Evolutionary conservation across 345 rosid genomes (phyloP), one percentile per base, ranked within the genome.

Genomic region (Noccaea caerulescens): DNA sequence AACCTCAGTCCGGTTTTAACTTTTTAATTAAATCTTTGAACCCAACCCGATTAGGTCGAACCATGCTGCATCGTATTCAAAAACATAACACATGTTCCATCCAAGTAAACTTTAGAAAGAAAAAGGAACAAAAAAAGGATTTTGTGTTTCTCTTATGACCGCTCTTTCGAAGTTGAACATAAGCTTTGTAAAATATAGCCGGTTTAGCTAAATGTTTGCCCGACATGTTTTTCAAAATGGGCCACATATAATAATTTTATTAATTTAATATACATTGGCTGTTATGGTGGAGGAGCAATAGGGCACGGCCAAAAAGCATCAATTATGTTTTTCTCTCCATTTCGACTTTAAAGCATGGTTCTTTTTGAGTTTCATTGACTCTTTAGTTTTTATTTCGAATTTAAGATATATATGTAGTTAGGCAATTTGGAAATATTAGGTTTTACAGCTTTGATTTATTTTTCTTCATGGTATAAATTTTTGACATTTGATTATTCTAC

Each of bases 161-260:
- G 16, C 39, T 44, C 66, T 25, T 12, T 32, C 7, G 3, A 43
- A 43, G 13, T 7, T 52, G 30, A 53, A 53, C 68, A 62, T 45
- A 36, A 62, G 51, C 51, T 16, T 23, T 4, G 41, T 27, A 52
- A 34, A 8, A 36, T 64, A 13, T 55, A 54, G 53, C 43, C 63
- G 7, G 53, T 25, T 43, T 13, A 56, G 63, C 23, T 41, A 1
- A 14, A 32, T 68, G 63, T 68, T 56, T 43, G 18, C 34, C 34
- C 54, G 63, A 55, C 63, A 68, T 32, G 44, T 34, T 66, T 39
- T 14, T 27, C 18, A 11, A 27, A 41, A 36, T 53, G 60, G 41
- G 6, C 14, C 71, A 41, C 41, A 52, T 8, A 14, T 41, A 53
- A 66, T 66, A 39, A 50, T 12, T 49, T 11, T 36, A 47, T 50